Evolutionary conservation across 2,329 filamentous ascomycete species (phyloP), one percentile per base, ranked within the genome.

Genomic region (Colletotrichum shisoi): DNA sequence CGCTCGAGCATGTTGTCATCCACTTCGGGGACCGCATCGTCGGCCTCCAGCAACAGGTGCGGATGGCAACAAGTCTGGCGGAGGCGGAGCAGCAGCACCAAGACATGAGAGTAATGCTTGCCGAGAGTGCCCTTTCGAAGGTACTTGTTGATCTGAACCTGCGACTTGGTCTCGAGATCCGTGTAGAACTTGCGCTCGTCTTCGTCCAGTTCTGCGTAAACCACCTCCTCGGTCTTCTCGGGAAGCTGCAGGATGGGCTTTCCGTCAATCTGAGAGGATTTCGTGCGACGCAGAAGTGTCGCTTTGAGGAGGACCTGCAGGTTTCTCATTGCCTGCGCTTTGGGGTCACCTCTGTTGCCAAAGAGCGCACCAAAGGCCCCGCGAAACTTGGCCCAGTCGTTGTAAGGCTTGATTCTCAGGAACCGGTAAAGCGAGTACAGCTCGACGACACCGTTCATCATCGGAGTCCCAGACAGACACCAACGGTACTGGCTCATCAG

Each of bases 361-460:
- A 79, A 79, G 4, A 80, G 71, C 8, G 71, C 69, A n/a, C 76
- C 79, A 69, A 86, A 86, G 4, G 75, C 73, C 77, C 72, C 70
- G 48, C 83, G 84, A 75, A 96, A 96, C 24, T 80, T 79, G 0
- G 85, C 79, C 79, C 85, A 85, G 15, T 85, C 81, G 71, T 85
- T 86, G 76, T 95, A 96, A 2, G 92, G 93, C 67, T 84, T 84
- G 73, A 96, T 94, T 2, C 84, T 83, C 17, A 96, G 82, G 73
- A 96, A 97, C 2, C 86, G 85, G 51, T 97, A 82, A 21, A 96
- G 79, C 0, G 92, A 91, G 73, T 87, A 93, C 3, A 96, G 81
- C 72, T 97, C 94, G 27, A 86, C 82, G 3, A 94, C 87, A 13
- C 84, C 87, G 72, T 97, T 97, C 90, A 95, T 95, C 90, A 94